Conservation (phyloP, 2,329 filamentous ascomycete species). For the Mariannaea sp. region DNA sequence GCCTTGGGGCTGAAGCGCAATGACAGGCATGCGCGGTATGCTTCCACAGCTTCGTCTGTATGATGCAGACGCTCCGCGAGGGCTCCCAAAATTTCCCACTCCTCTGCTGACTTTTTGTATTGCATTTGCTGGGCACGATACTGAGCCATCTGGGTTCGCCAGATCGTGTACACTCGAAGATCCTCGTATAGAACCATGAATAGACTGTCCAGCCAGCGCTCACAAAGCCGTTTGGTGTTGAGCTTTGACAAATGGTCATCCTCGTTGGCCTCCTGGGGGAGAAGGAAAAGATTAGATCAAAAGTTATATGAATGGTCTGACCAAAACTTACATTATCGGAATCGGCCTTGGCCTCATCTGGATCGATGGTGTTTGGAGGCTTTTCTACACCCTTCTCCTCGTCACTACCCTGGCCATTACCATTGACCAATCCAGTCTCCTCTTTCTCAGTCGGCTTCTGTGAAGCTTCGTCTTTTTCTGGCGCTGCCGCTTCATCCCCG, state of each 20-base stretch:
- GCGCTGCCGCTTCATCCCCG: conserved; percentile 48
- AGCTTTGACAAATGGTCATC: conserved; percentile 84
- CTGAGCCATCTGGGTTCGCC: conserved; percentile 97
- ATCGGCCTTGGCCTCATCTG: conserved; percentile 76
- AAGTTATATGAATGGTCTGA: conserved; percentile 30
- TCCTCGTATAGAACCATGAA: conserved; percentile 99
- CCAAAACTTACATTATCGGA: conserved; percentile 65
- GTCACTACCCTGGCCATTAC: conserved; percentile 45
- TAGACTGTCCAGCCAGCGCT: conserved; percentile 96
- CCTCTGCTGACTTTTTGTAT: conserved; percentile 95
- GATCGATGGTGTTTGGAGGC: conserved; percentile 77
- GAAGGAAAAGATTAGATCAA: conserved; percentile 1
- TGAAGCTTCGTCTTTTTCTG: conserved; percentile 42
- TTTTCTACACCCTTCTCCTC: conserved; percentile 66
- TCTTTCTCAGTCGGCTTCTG: conserved; percentile 41
- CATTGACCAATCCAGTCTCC: conserved; percentile 30
- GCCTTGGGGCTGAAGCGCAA: conserved; percentile 94
- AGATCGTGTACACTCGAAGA: conserved; percentile 97
- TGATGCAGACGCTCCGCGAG: conserved; percentile 93
- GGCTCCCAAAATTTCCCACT: conserved; percentile 97
- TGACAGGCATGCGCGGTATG: conserved; percentile 84
- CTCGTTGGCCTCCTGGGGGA: conserved; percentile 60
- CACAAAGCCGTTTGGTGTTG: conserved; percentile 95
- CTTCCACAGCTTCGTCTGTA: conserved; percentile 87
- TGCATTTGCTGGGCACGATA: conserved; percentile 91